These are phyloP conservation scores for Irpex sp. DNA, from an alignment of 1,284 basidiomycete species.

Conservation along the genomic window DNA sequence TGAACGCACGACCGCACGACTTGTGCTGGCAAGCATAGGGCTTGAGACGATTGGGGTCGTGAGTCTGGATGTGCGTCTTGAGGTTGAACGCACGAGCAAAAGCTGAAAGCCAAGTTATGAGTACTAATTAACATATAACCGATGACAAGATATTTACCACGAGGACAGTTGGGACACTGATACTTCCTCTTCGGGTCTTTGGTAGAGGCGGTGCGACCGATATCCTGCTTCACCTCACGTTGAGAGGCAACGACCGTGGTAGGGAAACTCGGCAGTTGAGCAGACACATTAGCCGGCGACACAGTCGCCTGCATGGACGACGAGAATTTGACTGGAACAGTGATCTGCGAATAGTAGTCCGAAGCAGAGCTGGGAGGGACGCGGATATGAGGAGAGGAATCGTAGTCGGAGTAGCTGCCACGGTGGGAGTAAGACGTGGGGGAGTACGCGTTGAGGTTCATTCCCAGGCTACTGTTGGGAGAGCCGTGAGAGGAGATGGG, in stretches of 20 bases:
- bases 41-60: constrained; percentile 84
- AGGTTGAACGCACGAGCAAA: constrained; percentile 90
- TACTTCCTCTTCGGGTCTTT: constrained; percentile 74
- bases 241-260: constrained; percentile 28
- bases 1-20: constrained; percentile 81
- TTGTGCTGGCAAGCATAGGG: constrained; percentile 80
- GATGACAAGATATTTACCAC: constrained; percentile 43
- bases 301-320: constrained; percentile 31
- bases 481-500: constrained; percentile 57
- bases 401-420: constrained; percentile 63
- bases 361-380: constrained; percentile 37
- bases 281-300: constrained; percentile 52
- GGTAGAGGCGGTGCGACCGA: constrained; percentile 32
- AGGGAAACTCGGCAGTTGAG: constrained; percentile 43
- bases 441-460: constrained; percentile 26
- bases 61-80: constrained; percentile 88
- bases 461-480: constrained; percentile 26
- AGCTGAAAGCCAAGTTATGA: constrained; percentile 38
- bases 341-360: constrained; percentile 41
- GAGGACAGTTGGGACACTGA: constrained; percentile 65
- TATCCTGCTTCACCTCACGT: constrained; percentile 27
- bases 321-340: constrained; percentile 24
- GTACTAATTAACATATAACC: constrained; percentile 8
- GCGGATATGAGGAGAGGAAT: constrained; percentile 36
- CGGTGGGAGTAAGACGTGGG: constrained; percentile 31